Base-by-base conservation (phyloP, 2,329 filamentous ascomycete species). In the Ascochyta viciae-villosae region DNA sequence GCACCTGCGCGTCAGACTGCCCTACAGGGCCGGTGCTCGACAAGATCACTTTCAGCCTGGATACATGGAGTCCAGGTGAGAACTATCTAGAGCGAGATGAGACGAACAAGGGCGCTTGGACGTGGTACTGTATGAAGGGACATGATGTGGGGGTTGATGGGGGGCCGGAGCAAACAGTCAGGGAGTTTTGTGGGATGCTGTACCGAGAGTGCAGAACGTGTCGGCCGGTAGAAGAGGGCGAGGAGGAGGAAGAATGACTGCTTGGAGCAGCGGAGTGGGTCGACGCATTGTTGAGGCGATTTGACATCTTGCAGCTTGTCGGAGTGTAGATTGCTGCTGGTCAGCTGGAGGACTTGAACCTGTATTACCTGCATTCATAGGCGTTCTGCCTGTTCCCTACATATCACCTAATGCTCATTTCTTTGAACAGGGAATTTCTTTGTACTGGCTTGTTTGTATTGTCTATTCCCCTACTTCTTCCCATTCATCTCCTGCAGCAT, bases 61-160 rank as follows among this genome's bases (percentile, higher is more conserved):
- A 76, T 46, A 70, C 66, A 2, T 76, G 73, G 71, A 65, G 60
- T 16, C 73, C 73, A 0, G 74, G 73, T 0, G 72, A 76, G 58
- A 76, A 77, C 42, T 68, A 67, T 15, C 51, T 76, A 3, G 59
- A 58, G 29, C 61, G 72, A 22, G 64, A 70, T 29, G 39, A 54
- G 15, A 31, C 33, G n/a, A 58, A 56, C 4, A 59, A 61, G 24
- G 68, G 63, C 0, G 46, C 50, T 26, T 77, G 74, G 74, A 63
- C 58, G 22, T 77, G 74, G 74, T 68, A 57, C 48, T 77, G 74
- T 44, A 47, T 61, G 27, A 55, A 65, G 46, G 63, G 62, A 2
- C 73, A 75, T 55, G 39, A n/a, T 22, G 67, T 75, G 2, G 63
- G 54, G 0, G 9, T 48, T 10, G 70, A 73, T 54, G 53, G 58